Evolutionary conservation across 306 rosid species (phyloP).

Genomic region (Cicer arietinum): DNA sequence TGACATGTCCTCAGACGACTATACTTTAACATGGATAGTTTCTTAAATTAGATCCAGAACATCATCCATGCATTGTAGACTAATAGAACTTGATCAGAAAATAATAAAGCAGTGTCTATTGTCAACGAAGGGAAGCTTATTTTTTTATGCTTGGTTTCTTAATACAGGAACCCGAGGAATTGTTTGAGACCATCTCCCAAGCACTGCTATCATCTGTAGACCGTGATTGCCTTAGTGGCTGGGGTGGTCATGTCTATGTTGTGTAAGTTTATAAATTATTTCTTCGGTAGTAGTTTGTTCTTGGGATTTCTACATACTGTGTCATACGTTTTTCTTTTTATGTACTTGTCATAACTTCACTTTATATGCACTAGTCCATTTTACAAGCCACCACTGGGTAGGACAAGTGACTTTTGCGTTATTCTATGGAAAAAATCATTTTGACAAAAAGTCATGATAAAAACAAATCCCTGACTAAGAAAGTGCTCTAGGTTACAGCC

Average conservation of each 20-base stretch:
- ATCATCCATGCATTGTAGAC: not conserved
- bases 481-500: conserved; percentile 7
- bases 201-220: conserved; percentile 94
- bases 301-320: not conserved
- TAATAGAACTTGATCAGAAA: not conserved
- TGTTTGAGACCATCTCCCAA: conserved; percentile 94
- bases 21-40: conserved; percentile 18
- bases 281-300: not conserved
- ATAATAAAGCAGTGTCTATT: not conserved
- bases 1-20: not conserved
- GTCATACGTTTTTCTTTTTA: conserved; percentile 16
- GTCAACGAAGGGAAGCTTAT: conserved; percentile 10
- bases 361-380: not conserved
- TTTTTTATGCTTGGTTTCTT: conserved; percentile 31
- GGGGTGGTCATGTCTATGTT: conserved; percentile 97
- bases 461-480: conserved; percentile 6
- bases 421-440: not conserved
- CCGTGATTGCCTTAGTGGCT: conserved; percentile 99
- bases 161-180: conserved; percentile 88
- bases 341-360: not conserved
- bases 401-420: not conserved
- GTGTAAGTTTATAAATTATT: conserved; percentile 71
- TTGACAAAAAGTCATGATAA: not conserved
- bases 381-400: conserved; percentile 27
- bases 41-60: not conserved